These are phyloP conservation scores for Candida odintsovae DNA, from an alignment of 805 yeast genomes.

Conservation along the genomic window DNA sequence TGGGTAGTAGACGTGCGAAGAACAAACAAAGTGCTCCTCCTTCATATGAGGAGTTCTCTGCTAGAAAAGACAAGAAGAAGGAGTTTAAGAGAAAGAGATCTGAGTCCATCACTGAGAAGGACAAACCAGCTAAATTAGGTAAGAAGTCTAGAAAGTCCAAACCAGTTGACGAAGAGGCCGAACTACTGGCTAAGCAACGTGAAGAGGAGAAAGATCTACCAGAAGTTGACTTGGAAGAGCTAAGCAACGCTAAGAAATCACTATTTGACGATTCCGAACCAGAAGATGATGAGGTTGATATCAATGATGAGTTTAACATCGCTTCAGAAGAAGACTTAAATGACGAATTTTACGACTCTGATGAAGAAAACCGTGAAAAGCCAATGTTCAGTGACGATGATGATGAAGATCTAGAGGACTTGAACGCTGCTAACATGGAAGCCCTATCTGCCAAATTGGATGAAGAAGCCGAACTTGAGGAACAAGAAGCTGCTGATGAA, in stretches of 20 bases:
- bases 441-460: conserved; percentile 65
- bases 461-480: conserved; percentile 51
- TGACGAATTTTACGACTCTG: conserved; percentile 29
- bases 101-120: conserved; percentile 21
- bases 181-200: conserved; percentile 19
- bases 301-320: conserved; percentile 49
- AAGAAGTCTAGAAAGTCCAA: conserved; percentile 11
- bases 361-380: conserved; percentile 21
- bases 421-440: conserved; percentile 82
- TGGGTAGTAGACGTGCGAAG: conserved; percentile 89
- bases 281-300: conserved; percentile 23
- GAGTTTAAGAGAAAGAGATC: conserved; percentile 31
- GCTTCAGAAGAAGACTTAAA: conserved; percentile 45
- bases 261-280: conserved; percentile 58
- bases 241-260: conserved; percentile 64
- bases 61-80: conserved; percentile 35
- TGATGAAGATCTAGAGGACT: conserved; percentile 60
- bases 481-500: conserved; percentile 56
- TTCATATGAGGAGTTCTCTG: conserved; percentile 73
- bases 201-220: conserved; percentile 48
- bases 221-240: conserved; percentile 61
- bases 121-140: conserved; percentile 2
- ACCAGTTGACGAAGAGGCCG: conserved; percentile 19
- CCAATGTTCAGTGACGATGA: conserved; percentile 33
- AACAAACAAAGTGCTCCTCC: conserved; percentile 95